Percentiles rank a stretch among this genome's conserved stretches.
Conservation (phyloP, 192 early-diverging fungal species). For the Podila epigama region DNA sequence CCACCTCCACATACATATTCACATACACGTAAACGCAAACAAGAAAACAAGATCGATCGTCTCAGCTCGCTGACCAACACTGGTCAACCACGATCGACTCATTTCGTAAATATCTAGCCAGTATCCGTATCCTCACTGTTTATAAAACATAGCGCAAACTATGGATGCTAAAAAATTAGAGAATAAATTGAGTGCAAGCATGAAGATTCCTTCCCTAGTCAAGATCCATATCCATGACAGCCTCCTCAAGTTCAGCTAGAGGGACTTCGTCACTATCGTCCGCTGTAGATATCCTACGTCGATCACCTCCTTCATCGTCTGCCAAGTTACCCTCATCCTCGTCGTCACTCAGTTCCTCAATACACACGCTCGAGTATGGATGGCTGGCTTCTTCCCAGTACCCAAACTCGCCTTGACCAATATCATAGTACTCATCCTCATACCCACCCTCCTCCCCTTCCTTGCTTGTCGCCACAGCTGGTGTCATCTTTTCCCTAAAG, state of each 20-base stretch:
- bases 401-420: background rate
- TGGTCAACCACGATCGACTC: too few relatives aligned
- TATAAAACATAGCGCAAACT: background rate
- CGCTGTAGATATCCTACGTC: background rate
- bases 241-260: background rate
- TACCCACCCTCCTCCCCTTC: background rate
- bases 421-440: background rate
- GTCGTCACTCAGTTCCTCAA: background rate
- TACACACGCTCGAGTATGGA: background rate
- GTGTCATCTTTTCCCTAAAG: too few relatives aligned
- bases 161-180: background rate
- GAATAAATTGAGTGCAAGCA: background rate
- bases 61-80: too few relatives aligned
- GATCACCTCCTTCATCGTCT: conserved; percentile 21
- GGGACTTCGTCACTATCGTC: background rate
- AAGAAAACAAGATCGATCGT: too few relatives aligned
- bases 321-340: conserved; percentile 22
- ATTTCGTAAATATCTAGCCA: too few relatives aligned
- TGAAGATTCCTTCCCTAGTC: background rate
- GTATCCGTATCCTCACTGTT: too few relatives aligned
- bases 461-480: background rate
- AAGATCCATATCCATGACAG: background rate
- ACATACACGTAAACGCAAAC: too few relatives aligned
- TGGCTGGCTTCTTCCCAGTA: background rate
- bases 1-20: too few relatives aligned